These are phyloP conservation scores for Grosmannia serpens DNA, from an alignment of 2,329 filamentous ascomycete genomes.

Conservation along the genomic window DNA sequence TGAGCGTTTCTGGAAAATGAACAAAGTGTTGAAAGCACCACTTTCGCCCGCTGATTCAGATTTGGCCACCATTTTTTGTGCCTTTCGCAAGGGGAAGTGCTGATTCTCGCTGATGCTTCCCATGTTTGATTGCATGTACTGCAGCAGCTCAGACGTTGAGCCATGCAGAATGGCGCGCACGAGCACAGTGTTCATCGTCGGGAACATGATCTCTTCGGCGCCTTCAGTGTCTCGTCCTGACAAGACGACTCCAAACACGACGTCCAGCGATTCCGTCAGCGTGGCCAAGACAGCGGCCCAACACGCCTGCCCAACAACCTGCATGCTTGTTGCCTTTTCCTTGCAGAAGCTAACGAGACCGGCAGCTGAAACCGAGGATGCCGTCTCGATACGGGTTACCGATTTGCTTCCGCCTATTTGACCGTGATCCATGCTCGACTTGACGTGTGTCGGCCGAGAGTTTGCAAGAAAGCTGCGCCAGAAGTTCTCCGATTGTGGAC, in stretches of 20 bases:
- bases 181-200: conserved; percentile 83
- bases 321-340: conserved; percentile 55
- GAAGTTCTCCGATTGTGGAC: conserved; percentile 40
- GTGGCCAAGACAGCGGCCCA: conserved; percentile 63
- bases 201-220: conserved; percentile 61
- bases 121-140: conserved; percentile 62
- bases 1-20: conserved; percentile 37
- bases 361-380: conserved; percentile 28
- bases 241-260: conserved; percentile 72
- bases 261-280: conserved; percentile 53
- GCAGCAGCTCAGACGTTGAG: conserved; percentile 49
- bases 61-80: conserved; percentile 37
- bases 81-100: conserved; percentile 64
- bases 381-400: conserved; percentile 27
- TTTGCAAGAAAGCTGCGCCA: conserved; percentile 60
- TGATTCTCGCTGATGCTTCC: conserved; percentile 58
- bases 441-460: conserved; percentile 21
- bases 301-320: conserved; percentile 63
- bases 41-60: conserved; percentile 15
- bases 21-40: conserved; percentile 43
- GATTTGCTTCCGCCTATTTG: conserved; percentile 15
- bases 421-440: background rate
- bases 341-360: conserved; percentile 51
- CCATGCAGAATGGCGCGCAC: conserved; percentile 65
- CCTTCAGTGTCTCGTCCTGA: conserved; percentile 71